Evolutionary conservation across 495 filamentous ascomycete genomes (phyloP).

Genomic region (Trichocladium uniseriatum): DNA sequence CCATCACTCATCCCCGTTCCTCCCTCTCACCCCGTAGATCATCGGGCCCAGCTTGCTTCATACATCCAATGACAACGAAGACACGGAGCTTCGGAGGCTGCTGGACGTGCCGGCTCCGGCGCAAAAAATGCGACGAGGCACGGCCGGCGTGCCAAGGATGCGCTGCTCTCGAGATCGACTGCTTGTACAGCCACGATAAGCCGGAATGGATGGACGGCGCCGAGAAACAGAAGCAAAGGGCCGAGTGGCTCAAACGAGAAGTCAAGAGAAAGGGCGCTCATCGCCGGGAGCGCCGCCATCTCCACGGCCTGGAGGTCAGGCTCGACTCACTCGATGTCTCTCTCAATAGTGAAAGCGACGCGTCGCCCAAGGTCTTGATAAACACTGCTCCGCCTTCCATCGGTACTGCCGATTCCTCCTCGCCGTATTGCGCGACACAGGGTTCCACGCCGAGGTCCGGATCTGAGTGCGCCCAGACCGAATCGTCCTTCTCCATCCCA

Average conservation of each 20-base stretch:
- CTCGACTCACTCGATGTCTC: constrained; percentile 31
- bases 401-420: background rate
- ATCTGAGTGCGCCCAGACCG: background rate
- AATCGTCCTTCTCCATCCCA: background rate
- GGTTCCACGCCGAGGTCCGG: background rate
- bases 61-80: constrained; percentile 15
- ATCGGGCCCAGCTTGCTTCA: background rate
- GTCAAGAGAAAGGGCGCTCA: constrained; percentile 39
- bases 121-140: constrained; percentile 47
- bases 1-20: background rate
- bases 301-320: constrained; percentile 25
- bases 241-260: constrained; percentile 40
- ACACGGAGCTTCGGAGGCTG: constrained; percentile 38
- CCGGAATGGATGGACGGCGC: constrained; percentile 52
- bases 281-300: constrained; percentile 30
- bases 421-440: background rate
- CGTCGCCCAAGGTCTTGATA: background rate
- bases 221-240: constrained; percentile 38
- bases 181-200: constrained; percentile 38
- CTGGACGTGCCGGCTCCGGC: constrained; percentile 49
- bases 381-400: background rate
- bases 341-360: constrained; percentile 12
- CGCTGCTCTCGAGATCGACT: constrained; percentile 38
- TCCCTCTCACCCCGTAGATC: background rate
- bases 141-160: constrained; percentile 41